These are phyloP conservation scores for Hevea brasiliensis DNA, from an alignment of 345 rosid species.

Conservation along the genomic window DNA sequence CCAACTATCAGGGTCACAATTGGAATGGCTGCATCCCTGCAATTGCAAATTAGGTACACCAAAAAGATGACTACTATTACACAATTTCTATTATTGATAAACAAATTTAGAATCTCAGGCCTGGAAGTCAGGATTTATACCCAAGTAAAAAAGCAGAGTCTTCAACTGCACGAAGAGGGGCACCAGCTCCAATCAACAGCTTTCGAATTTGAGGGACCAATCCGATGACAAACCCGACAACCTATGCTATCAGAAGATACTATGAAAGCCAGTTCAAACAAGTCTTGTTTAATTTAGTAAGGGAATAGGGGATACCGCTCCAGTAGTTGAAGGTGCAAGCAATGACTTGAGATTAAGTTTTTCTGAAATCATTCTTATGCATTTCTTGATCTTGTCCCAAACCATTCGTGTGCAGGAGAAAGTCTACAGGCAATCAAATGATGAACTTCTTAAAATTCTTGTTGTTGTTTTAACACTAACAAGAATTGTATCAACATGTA, in stretches of 20 bases:
- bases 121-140: conserved; percentile 12
- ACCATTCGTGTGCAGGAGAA: conserved; percentile 19
- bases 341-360: conserved; percentile 29
- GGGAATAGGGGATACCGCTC: conserved; percentile 30
- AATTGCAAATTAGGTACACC: neutral
- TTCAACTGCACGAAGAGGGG: conserved; percentile 41
- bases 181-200: conserved; percentile 32
- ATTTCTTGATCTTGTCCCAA: conserved; percentile 19
- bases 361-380: conserved; percentile 4
- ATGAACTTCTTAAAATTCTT: neutral
- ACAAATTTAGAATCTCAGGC: neutral
- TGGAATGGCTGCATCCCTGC: conserved; percentile 49
- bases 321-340: conserved; percentile 46
- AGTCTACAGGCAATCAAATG: neutral
- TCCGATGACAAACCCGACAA: conserved; percentile 39
- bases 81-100: neutral
- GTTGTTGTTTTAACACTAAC: neutral
- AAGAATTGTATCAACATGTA: no score
- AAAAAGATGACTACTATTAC: neutral
- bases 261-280: neutral
- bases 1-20: conserved; percentile 42
- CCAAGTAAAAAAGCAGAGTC: conserved; percentile 39
- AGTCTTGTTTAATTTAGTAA: neutral
- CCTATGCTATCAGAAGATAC: conserved; percentile 10
- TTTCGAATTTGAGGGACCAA: conserved; percentile 24